Percentiles rank a stretch among this genome's conserved stretches.
Evolutionary conservation across 1,139 yeast species (phyloP).

Genomic region (Suhomyces bolitotheri): DNA sequence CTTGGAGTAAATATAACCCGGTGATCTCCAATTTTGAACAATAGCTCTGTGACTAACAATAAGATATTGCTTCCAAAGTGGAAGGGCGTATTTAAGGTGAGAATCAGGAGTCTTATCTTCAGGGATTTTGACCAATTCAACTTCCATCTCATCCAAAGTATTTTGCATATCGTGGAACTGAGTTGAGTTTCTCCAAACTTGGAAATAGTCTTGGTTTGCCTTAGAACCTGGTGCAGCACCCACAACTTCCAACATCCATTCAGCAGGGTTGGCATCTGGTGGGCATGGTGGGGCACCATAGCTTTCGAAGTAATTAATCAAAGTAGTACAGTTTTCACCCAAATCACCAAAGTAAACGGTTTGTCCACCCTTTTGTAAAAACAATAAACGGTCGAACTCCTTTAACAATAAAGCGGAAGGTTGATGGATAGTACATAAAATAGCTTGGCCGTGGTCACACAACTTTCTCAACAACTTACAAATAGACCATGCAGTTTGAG

Average conservation of each 20-base stretch:
- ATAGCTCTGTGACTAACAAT: slow-evolving; percentile 57
- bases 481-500: slow-evolving; percentile 48
- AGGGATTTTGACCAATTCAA: slow-evolving; percentile 30
- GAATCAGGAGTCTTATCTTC: slow-evolving; percentile 24
- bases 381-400: slow-evolving; percentile 66
- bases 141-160: slow-evolving; percentile 30
- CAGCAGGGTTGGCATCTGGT: slow-evolving; percentile 52
- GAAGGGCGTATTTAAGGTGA: slow-evolving; percentile 44
- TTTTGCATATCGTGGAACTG: slow-evolving; percentile 25
- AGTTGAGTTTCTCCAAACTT: slow-evolving; percentile 36
- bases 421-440: slow-evolving; percentile 46
- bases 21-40: slow-evolving; percentile 76
- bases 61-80: slow-evolving; percentile 47
- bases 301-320: slow-evolving; percentile 57
- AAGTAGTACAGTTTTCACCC: slow-evolving; percentile 55
- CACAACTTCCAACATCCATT: slow-evolving; percentile 58
- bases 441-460: slow-evolving; percentile 46
- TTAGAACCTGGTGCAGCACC: slow-evolving; percentile 37
- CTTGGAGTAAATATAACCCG: slow-evolving; percentile 68
- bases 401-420: slow-evolving; percentile 49
- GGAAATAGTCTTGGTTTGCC: slow-evolving; percentile 35
- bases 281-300: slow-evolving; percentile 52
- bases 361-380: slow-evolving; percentile 53
- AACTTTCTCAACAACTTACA: slow-evolving; percentile 44
- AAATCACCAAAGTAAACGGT: slow-evolving; percentile 82